Percentiles rank a stretch among this genome's conserved stretches.
phyloP scores from a whole-genome alignment of 176 grass and related monocot species.

The Musa acuminata region DNA sequence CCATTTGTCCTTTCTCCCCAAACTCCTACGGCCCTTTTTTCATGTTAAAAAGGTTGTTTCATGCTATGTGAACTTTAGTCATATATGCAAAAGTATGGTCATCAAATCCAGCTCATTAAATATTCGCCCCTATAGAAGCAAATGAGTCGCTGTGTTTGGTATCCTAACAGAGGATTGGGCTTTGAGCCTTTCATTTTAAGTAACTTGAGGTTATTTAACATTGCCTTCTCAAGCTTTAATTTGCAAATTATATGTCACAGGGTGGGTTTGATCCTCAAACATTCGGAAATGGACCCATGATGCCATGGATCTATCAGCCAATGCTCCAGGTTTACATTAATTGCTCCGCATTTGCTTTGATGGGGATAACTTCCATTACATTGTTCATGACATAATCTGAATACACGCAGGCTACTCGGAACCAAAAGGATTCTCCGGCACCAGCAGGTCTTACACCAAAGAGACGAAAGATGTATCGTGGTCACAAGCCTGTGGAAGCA shows the following conservation, averaged over 20 bases:
- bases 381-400: constrained; percentile 13
- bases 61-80: neutral
- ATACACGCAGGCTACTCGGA: constrained; percentile 43
- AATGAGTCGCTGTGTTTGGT: neutral
- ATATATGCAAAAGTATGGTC: neutral
- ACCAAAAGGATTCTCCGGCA: constrained; percentile 45
- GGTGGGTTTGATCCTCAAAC: constrained; percentile 75
- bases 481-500: constrained; percentile 46
- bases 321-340: constrained; percentile 58
- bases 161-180: neutral
- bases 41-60: neutral
- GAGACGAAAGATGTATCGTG: constrained; percentile 51
- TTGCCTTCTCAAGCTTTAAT: constrained; percentile 19
- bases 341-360: constrained; percentile 12
- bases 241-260: constrained; percentile 29
- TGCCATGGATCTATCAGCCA: constrained; percentile 80
- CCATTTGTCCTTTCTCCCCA: constrained; percentile 1
- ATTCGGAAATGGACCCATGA: constrained; percentile 88
- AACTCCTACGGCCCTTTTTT: neutral
- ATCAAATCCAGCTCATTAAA: neutral
- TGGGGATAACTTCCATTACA: constrained; percentile 2
- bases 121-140: neutral
- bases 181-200: too few species aligned
- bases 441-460: constrained; percentile 41
- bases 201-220: too few species aligned